Percentiles rank a stretch among this genome's conserved stretches.
These are phyloP conservation scores for Suhomyces terraborum DNA, from an alignment of 1,139 yeast genomes.

Conservation along the genomic window DNA sequence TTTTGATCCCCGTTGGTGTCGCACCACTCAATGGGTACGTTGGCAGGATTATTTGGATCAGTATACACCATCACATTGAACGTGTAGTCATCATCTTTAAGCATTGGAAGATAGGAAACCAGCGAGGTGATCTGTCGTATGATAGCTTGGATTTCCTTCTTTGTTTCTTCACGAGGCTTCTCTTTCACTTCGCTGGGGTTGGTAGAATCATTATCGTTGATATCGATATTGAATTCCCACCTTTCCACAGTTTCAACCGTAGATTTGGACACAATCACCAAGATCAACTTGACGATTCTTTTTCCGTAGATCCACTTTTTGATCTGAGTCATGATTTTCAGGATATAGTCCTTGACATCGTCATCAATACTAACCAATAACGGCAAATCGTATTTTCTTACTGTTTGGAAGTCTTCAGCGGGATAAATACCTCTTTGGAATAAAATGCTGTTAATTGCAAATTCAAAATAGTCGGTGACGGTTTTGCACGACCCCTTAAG, in stretches of 20 bases:
- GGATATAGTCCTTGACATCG: conserved; percentile 71
- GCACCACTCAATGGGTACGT: conserved; percentile 82
- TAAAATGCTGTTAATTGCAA: conserved; percentile 74
- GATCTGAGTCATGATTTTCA: conserved; percentile 70
- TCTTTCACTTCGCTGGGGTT: conserved; percentile 6
- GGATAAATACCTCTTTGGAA: conserved; percentile 93
- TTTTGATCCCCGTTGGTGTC: conserved; percentile 66
- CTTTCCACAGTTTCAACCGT: conserved; percentile 73
- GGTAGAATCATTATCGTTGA: conserved; percentile 24
- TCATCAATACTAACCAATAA: conserved; percentile 74
- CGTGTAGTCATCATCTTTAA: conserved; percentile 68
- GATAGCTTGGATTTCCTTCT: conserved; percentile 78
- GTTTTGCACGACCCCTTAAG: conserved; percentile 76
- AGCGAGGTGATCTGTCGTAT: conserved; percentile 89
- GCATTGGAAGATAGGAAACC: conserved; percentile 78
- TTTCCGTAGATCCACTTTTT: conserved; percentile 81
- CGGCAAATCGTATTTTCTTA: conserved; percentile 78
- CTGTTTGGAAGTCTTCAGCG: conserved; percentile 79
- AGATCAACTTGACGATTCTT: conserved; percentile 65
- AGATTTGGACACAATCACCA: conserved; percentile 70
- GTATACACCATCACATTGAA: conserved; percentile 88
- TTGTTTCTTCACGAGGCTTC: conserved; percentile 55
- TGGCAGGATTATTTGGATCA: conserved; percentile 61
- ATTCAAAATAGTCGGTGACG: conserved; percentile 84
- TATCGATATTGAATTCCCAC: conserved; percentile 79